Percentiles rank a stretch among this genome's conserved stretches.
These are phyloP conservation scores for Begonia peltatifolia DNA, from an alignment of 306 rosid genomes.

Conservation along the genomic window DNA sequence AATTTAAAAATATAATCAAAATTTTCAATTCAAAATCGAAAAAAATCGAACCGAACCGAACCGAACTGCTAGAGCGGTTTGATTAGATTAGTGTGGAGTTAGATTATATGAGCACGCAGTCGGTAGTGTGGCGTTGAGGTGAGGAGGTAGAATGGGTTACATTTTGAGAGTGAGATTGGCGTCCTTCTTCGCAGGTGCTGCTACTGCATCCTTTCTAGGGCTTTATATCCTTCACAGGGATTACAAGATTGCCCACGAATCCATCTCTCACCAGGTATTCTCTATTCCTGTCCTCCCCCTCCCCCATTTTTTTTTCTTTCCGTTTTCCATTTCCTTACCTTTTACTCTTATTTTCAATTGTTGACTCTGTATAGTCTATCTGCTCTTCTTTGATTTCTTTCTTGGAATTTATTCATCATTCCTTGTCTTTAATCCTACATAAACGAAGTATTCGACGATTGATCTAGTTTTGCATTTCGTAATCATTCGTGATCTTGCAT, in stretches of 20 bases:
- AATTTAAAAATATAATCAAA: no score
- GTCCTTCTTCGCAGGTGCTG: slow-evolving; percentile 76
- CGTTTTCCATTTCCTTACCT: not conserved
- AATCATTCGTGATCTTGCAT: no score
- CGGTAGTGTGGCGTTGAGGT: no score
- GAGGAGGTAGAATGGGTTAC: slow-evolving; percentile 49
- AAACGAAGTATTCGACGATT: not conserved
- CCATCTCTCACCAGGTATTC: slow-evolving; percentile 56
- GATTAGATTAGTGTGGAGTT: no score
- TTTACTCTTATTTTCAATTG: not conserved
- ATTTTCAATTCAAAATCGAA: no score
- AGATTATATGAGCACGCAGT: no score
- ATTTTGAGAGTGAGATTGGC: slow-evolving; percentile 76
- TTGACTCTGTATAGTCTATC: not conserved
- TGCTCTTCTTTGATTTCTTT: not conserved
- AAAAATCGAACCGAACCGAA: no score
- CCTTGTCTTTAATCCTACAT: not conserved
- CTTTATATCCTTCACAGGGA: slow-evolving; percentile 66
- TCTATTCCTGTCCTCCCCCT: slow-evolving; percentile 2
- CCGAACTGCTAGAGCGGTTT: no score
- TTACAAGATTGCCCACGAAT: slow-evolving; percentile 62
- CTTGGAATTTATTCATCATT: not conserved
- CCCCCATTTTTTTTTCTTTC: not conserved
- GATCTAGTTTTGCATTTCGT: not conserved
- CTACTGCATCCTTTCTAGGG: slow-evolving; percentile 63